A percentile compares a stretch with the other conserved stretches of the same genome.
Evolutionary conservation across 495 filamentous ascomycete species (phyloP).

Genomic region (Schizothecium vesticola): DNA sequence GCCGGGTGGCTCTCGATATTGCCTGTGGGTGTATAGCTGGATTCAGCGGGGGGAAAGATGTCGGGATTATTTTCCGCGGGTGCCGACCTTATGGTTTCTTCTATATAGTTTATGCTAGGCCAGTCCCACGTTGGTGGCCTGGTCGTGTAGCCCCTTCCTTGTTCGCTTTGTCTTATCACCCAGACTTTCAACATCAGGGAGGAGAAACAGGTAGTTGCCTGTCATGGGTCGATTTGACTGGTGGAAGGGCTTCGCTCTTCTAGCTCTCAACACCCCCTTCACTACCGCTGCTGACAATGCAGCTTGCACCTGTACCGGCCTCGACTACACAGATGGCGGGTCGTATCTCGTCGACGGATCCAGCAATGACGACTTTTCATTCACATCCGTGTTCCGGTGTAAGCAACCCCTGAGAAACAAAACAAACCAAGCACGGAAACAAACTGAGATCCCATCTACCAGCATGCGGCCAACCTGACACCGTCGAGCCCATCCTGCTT

Average conservation of each 20-base stretch:
- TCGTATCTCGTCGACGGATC: slow-evolving; percentile 25
- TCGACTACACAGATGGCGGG: slow-evolving; percentile 27
- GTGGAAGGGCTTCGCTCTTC: slow-evolving; percentile 7
- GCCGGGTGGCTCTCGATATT: neutral
- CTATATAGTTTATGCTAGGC: neutral
- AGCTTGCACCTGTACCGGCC: slow-evolving; percentile 20
- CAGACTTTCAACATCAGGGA: neutral
- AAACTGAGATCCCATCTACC: neutral
- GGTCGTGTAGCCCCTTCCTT: neutral
- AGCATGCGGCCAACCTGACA: slow-evolving; percentile 15
- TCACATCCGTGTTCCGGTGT: slow-evolving; percentile 22
- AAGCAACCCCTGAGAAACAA: neutral
- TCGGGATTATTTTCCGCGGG: neutral
- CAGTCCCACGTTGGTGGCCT: neutral
- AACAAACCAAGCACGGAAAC: neutral
- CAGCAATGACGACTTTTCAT: slow-evolving; percentile 14
- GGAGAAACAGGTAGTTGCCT: neutral
- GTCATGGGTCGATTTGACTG: slow-evolving; percentile 2
- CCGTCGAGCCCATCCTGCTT: slow-evolving; percentile 19
- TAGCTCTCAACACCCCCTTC: neutral
- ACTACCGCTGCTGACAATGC: neutral
- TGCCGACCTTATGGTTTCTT: neutral
- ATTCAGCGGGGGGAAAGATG: neutral
- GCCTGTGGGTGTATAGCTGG: neutral
- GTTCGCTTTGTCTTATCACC: neutral